Evolutionary conservation across 257 asterid genomes (phyloP).

Genomic region (Solanum paucissectum): DNA sequence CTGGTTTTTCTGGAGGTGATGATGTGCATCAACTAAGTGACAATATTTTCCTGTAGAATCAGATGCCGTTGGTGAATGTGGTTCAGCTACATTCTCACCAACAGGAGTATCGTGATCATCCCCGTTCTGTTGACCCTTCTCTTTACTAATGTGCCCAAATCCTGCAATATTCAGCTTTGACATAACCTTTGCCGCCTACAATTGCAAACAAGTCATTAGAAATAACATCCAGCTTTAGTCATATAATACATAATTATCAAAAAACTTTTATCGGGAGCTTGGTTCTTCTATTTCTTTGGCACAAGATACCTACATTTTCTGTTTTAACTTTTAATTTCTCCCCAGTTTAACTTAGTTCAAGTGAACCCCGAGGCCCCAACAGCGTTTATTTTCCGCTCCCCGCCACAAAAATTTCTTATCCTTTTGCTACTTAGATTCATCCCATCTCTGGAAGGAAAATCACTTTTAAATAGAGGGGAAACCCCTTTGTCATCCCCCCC

Average conservation of each 20-base stretch:
- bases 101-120: constrained; percentile 3
- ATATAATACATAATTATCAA: not conserved
- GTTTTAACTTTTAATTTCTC: not conserved
- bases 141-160: constrained; percentile 20
- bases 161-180: constrained; percentile 38
- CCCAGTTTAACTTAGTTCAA: not conserved
- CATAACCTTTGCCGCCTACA: constrained; percentile 42
- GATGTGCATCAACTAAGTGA: not conserved
- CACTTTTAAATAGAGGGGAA: not conserved
- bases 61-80: not conserved
- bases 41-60: not conserved
- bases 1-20: not conserved
- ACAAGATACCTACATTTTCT: not conserved
- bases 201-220: not conserved
- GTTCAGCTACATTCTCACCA: constrained; percentile 14
- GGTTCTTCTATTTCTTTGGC: not conserved
- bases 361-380: not conserved
- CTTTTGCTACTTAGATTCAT: not conserved
- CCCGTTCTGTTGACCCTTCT: constrained; percentile 9
- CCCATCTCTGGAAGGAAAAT: not conserved
- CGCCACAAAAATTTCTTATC: not conserved
- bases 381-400: not conserved
- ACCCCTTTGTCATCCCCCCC: not conserved
- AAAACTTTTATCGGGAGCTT: not conserved
- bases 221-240: not conserved